A percentile compares a stretch with the other conserved stretches of the same genome.
phyloP scores from a whole-genome alignment of 352 stramenopile species.

The Saprolegnia parasitica region DNA sequence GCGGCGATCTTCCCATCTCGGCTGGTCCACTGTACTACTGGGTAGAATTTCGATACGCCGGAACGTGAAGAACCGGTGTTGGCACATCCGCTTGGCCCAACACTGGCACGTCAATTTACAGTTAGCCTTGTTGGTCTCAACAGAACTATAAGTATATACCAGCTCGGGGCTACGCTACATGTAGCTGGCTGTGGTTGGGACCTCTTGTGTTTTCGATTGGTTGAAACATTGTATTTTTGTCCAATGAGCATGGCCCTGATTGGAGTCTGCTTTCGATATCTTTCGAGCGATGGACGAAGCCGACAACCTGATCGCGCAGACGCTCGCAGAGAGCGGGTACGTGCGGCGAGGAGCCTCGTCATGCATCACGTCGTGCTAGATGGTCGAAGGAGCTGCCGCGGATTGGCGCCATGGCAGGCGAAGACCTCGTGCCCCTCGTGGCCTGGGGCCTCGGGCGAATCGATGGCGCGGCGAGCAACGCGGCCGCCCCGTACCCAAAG shows the following conservation, averaged over 20 bases:
- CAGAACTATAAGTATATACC: too few species aligned
- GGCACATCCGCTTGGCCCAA: too few species aligned
- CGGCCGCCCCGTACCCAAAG: constrained; percentile 32
- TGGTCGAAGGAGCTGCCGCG: constrained; percentile 14
- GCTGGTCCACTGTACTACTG: too few species aligned
- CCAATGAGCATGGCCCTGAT: background rate
- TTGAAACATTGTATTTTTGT: background rate
- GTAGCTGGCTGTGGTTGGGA: background rate
- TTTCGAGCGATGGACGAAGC: constrained; percentile 23
- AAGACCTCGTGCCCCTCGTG: constrained; percentile 18
- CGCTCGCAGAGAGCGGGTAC: constrained; percentile 26
- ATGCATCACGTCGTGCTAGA: background rate
- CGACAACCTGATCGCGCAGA: constrained; percentile 26
- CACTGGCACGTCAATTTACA: too few species aligned
- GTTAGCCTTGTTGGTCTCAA: too few species aligned
- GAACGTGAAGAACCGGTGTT: too few species aligned
- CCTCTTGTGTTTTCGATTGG: background rate
- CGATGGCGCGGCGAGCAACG: background rate
- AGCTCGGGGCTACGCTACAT: too few species aligned
- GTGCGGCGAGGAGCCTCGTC: background rate
- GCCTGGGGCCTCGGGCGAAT: constrained; percentile 23
- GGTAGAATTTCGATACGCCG: too few species aligned
- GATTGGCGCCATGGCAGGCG: constrained; percentile 3
- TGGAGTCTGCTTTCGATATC: background rate
- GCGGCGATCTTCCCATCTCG: too few species aligned